Conservation (phyloP, 352 stramenopile genomes). For the Phytopythium vexans region DNA sequence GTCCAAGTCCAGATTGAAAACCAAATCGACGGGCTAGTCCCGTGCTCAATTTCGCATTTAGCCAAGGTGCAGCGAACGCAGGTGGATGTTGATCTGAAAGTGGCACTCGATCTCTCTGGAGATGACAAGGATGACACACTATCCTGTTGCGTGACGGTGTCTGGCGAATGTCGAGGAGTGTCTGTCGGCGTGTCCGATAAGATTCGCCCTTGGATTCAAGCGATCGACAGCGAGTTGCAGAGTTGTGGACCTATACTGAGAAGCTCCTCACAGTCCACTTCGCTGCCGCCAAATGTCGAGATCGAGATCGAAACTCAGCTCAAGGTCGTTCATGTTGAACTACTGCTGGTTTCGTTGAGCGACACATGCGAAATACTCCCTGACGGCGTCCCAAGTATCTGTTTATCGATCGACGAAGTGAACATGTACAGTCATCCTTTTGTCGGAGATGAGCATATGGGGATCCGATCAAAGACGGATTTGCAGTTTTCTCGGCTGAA, state of each 20-base stretch:
- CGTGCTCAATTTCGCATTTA: too few species aligned
- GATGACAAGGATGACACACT: slow-evolving; percentile 5
- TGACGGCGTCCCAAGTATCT: slow-evolving; percentile 40
- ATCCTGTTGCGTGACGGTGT: slow-evolving; percentile 10
- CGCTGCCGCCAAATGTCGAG: slow-evolving; percentile 10
- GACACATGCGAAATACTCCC: slow-evolving; percentile 41
- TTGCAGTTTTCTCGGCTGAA: slow-evolving; percentile 62
- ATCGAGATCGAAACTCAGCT: slow-evolving; percentile 55
- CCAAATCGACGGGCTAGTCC: too few species aligned
- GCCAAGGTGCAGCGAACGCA: too few species aligned
- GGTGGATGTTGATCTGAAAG: neutral
- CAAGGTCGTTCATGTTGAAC: slow-evolving; percentile 48
- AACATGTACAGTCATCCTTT: slow-evolving; percentile 55
- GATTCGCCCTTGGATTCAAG: slow-evolving; percentile 14
- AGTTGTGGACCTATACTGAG: neutral
- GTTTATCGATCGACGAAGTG: slow-evolving; percentile 51
- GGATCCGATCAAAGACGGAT: slow-evolving; percentile 60
- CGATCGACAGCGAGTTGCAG: slow-evolving; percentile 9
- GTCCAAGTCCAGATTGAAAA: too few species aligned
- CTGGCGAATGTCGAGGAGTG: slow-evolving; percentile 17
- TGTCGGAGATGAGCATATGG: slow-evolving; percentile 37
- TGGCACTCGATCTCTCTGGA: neutral
- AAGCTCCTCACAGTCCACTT: neutral
- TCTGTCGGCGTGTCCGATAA: slow-evolving; percentile 15
- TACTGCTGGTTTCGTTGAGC: slow-evolving; percentile 29